Evolutionary conservation across 257 asterid species (phyloP).

Genomic region (Euphrasia confusa): DNA sequence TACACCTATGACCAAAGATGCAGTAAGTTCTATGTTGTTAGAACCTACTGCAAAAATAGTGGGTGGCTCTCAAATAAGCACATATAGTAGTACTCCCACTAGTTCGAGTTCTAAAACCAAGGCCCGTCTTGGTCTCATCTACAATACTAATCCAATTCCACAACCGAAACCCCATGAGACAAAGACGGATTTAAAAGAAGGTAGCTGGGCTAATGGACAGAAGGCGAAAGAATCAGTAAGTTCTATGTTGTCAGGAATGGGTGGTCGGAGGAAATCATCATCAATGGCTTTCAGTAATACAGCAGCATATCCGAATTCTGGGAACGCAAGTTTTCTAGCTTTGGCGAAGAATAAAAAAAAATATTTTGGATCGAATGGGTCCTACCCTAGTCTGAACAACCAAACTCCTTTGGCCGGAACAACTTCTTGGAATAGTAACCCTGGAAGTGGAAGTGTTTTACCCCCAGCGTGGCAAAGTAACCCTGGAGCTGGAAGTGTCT

Average conservation of each 20-base stretch:
- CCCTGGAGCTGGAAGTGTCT: slow-evolving; percentile 7
- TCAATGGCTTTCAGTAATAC: slow-evolving; percentile 26
- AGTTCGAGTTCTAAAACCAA: slow-evolving; percentile 26
- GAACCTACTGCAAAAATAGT: background rate
- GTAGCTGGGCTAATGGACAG: too few relatives aligned
- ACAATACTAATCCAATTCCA: background rate
- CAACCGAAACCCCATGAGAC: background rate
- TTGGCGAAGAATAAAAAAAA: slow-evolving; percentile 31
- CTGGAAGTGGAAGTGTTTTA: slow-evolving; percentile 20
- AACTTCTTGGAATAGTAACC: background rate
- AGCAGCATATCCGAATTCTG: slow-evolving; percentile 6
- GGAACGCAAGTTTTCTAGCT: slow-evolving; percentile 10
- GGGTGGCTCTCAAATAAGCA: slow-evolving; percentile 13
- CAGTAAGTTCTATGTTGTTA: slow-evolving; percentile 17
- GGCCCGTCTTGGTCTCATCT: slow-evolving; percentile 21
- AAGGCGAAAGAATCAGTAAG: background rate
- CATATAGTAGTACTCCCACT: slow-evolving; percentile 35
- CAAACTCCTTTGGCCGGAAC: background rate
- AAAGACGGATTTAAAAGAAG: background rate
- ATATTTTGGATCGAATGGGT: background rate
- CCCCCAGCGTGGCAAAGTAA: background rate
- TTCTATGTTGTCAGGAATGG: slow-evolving; percentile 27
- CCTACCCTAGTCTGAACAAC: background rate
- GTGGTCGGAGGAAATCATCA: slow-evolving; percentile 25
- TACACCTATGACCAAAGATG: background rate